Evolutionary conservation across 495 filamentous ascomycete species (phyloP), one percentile per base, ranked within the genome.

Genomic region (Zalerion maritima): DNA sequence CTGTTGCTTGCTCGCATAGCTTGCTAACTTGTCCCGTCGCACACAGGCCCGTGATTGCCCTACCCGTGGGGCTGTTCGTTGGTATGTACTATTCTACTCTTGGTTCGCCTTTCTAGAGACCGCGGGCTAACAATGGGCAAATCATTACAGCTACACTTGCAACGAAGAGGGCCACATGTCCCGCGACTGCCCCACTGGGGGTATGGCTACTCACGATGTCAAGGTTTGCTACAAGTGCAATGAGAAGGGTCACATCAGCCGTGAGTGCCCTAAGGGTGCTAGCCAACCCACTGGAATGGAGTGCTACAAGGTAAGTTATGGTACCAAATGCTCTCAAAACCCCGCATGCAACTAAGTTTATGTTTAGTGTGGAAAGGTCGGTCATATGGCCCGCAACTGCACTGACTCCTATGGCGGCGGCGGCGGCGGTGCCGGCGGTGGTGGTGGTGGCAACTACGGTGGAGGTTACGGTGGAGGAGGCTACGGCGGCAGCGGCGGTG

Each of bases 341-440:
- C 21, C 10, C 6, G 16, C 6, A n/a, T 14, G 9, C 7, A 24
- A 21, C 34, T 47, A 27, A 50, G 30, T 34, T 14, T 2, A 13
- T 15, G 18, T 17, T 19, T 26, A 63, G 75, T 97, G 91, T 62
- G 86, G 84, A 28, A 81, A 93, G 64, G 68, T 86, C 34, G 91
- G 89, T 33, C 89, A 96, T 69, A 96, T 96, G 54, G 89, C 89
- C 26, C 83, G 91, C 35, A 92, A 89, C 69, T 96, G 89, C 73
- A 58, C 74, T 42, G 71, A 86, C 56, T 62, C 69, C 37, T n/a
- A n/a, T n/a, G n/a, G n/a, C n/a, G 67, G 60, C 24, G 57, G 54
- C 31, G 41, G 54, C 18, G 51, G 55, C 26, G 49, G 52, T 22
- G 46, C 50, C 26, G 37, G 43, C 28, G 51, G 54, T 26, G 52